Conservation (phyloP, 352 stramenopile species). For the Phytopythium oedochilum region DNA sequence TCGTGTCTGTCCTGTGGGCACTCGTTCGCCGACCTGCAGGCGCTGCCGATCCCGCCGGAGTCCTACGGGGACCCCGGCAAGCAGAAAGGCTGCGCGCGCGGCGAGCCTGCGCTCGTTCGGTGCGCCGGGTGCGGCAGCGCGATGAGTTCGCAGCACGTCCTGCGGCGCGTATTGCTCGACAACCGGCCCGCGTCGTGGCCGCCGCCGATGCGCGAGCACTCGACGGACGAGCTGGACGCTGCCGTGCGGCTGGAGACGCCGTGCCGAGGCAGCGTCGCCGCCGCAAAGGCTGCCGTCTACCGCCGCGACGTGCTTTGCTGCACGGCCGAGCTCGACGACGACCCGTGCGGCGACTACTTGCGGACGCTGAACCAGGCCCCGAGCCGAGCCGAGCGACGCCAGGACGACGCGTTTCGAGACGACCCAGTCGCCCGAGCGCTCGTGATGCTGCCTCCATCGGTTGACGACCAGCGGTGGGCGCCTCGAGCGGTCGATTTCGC, state of each 20-base stretch:
- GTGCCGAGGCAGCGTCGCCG: neutral
- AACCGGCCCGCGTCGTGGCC: neutral
- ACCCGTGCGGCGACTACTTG: neutral
- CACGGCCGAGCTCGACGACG: neutral
- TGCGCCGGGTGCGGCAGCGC: neutral
- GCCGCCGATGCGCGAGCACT: neutral
- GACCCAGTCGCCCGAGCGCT: neutral
- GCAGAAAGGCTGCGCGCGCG: neutral
- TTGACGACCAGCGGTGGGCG: conserved; percentile 3
- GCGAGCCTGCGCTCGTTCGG: neutral
- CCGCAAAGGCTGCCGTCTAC: neutral
- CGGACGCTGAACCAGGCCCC: neutral
- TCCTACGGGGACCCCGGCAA: neutral
- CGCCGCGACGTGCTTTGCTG: neutral
- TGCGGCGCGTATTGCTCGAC: neutral
- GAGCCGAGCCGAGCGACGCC: neutral
- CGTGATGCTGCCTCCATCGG: neutral
- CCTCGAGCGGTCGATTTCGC: neutral
- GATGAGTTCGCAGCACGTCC: neutral
- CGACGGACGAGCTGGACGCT: neutral
- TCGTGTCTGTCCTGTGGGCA: neutral
- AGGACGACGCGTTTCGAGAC: neutral
- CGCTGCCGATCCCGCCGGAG: neutral
- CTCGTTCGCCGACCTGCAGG: neutral
- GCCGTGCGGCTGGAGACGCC: neutral